Base-by-base conservation (phyloP, 202 grass and related monocot genomes). In the Panicum virgatum region DNA sequence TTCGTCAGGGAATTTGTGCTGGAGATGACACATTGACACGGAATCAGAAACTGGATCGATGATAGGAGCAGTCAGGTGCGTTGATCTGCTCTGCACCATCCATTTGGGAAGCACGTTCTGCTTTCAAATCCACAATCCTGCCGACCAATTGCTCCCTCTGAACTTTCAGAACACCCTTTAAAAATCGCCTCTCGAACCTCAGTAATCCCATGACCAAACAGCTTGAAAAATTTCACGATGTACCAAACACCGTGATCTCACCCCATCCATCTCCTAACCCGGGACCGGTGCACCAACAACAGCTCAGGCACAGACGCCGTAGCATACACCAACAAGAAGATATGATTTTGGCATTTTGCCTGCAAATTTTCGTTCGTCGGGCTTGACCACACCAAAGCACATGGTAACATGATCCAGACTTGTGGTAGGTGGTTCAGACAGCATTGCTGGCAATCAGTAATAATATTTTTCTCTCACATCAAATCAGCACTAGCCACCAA, bases 1-100 rank as follows among this genome's bases (percentile, higher is more conserved):
- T 84, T 62, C 50, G 54, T 62, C 67, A 40, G 68, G 7, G 43
- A 85, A 78, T 63, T 62, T 79, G 43, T 51, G 66, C 65, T 29
- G 18, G 27, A 39, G 29, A 9, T 52, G 54, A 77, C n/a, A n/a
- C n/a, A n/a, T n/a, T n/a, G n/a, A n/a, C 62, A 46, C 38, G 37
- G 15, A 72, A 11, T 59, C 65, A 6, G 18, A 12, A 73, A 75
- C 36, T n/a, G 43, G 32, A 22, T 60, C 47, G 23, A 54, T 54
- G 69, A 30, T 16, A 72, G 45, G 50, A 69, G 20, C 51, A 8
- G 18, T 26, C 26, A 44, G 8, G n/a, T 53, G n/a, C 36, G 14
- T 52, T 11, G 39, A 23, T 37, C 38, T 14, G 29, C 52, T 38
- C 38, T n/a, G 30, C 36, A 14, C n/a, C 53, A 84, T 51, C 44